Base-by-base conservation (phyloP, 331 rosid species). In the Quercus lobata region DNA sequence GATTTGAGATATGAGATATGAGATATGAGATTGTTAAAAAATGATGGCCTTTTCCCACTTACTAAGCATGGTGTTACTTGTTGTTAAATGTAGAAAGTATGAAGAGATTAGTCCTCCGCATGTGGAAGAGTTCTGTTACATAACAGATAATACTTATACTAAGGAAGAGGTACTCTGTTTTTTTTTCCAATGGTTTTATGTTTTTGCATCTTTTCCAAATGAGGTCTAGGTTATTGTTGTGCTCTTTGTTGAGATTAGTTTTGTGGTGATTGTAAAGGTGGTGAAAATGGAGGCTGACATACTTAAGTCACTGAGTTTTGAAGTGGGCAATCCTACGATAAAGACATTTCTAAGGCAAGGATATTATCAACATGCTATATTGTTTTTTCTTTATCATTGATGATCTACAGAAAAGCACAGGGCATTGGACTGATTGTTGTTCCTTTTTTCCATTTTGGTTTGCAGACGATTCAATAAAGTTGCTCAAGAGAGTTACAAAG, bases 101-200 rank as follows among this genome's bases (percentile, higher is more conserved):
- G 97, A 93, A 84, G 98, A 91, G 89, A 93, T 93, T 57, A 93
- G 84, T 57, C 94, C 98, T 71, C 99, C 93, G 27, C 93, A 89
- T 18, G 89, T 88, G 24, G 96, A 96, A 86, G 93, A 93, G 0
- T 90, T 90, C 79, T 93, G 96, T 75, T 91, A 90, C 81, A 91
- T 93, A 12, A 90, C 96, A 0, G 98, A 95, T 72, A 91, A 93
- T 35, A 86, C 92, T 1, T 95, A 93, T 75, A 87, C 89, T 6
- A 93, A 77, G 71, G 90, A 90, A 35, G 92, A 96, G 92, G 99
- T 95, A 58, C 68, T 11, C 14, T 14, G 55, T 1, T 49, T 49
- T 85, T 25, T 22, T 22, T 22, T 22, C 75, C 27, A 18, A 34
- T 69, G 19, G 21, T 19, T 52, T 30, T 25, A 71, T 80, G 53